These are phyloP conservation scores for Penicillium sp. DNA, from an alignment of 2,329 filamentous ascomycete species.

Conservation along the genomic window DNA sequence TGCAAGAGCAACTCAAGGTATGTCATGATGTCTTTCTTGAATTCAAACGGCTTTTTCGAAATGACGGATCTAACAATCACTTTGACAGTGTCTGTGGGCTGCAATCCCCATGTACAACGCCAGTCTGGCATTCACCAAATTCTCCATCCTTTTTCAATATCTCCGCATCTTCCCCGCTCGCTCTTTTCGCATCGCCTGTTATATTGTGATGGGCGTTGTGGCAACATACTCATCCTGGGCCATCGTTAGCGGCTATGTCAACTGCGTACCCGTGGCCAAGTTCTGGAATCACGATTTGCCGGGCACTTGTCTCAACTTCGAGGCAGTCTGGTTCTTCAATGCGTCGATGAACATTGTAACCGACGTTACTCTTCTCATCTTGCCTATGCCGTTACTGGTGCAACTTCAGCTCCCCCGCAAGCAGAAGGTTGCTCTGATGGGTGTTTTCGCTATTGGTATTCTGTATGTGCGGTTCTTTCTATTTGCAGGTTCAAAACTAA, in stretches of 20 bases:
- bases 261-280: slow-evolving; percentile 42
- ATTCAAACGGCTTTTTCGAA: background rate
- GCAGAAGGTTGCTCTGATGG: slow-evolving; percentile 42
- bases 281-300: slow-evolving; percentile 40
- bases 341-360: slow-evolving; percentile 44
- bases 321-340: slow-evolving; percentile 44
- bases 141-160: slow-evolving; percentile 49
- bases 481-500: background rate
- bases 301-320: slow-evolving; percentile 41
- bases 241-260: slow-evolving; percentile 41
- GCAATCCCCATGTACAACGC: slow-evolving; percentile 36
- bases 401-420: slow-evolving; percentile 40
- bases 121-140: slow-evolving; percentile 40
- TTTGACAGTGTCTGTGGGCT: slow-evolving; percentile 28
- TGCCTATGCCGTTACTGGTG: slow-evolving; percentile 45
- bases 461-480: slow-evolving; percentile 22
- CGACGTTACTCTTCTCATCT: slow-evolving; percentile 41
- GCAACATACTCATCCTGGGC: slow-evolving; percentile 32
- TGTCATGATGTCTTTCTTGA: background rate
- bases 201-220: slow-evolving; percentile 33
- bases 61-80: background rate
- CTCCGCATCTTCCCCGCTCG: slow-evolving; percentile 43
- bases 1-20: slow-evolving; percentile 31
- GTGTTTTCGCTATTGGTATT: slow-evolving; percentile 45
- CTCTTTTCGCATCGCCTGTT: slow-evolving; percentile 34